Evolutionary conservation across 257 asterid genomes (phyloP).

Genomic region (Ajuga chamaepitys): DNA sequence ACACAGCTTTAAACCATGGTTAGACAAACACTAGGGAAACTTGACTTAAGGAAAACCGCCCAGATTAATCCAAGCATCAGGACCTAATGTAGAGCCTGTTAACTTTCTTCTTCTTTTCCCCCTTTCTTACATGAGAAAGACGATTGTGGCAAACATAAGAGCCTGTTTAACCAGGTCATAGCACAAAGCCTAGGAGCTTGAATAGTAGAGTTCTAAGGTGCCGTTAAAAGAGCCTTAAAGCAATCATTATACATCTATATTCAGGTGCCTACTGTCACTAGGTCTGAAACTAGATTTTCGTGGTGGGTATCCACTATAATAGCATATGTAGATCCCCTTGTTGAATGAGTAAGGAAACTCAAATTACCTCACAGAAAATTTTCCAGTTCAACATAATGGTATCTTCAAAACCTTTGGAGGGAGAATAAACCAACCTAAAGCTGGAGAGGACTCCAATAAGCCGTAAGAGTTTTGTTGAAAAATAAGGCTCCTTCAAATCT

Average conservation of each 20-base stretch:
- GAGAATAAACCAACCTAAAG: slow-evolving; percentile 54
- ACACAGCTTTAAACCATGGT: too few relatives aligned
- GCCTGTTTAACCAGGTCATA: not conserved
- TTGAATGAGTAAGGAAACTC: slow-evolving; percentile 3
- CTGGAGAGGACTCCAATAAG: slow-evolving; percentile 64
- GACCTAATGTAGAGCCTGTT: too few relatives aligned
- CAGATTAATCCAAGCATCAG: too few relatives aligned
- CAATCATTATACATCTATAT: not conserved
- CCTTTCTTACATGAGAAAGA: not conserved
- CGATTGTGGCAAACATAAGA: not conserved
- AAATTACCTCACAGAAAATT: not conserved
- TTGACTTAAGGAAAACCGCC: too few relatives aligned
- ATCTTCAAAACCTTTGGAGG: not conserved
- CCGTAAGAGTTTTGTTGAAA: slow-evolving; percentile 71
- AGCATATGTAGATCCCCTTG: not conserved
- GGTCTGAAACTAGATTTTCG: not conserved
- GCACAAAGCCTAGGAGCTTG: not conserved
- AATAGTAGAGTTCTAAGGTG: not conserved
- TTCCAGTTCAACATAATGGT: not conserved
- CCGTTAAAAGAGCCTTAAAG: not conserved
- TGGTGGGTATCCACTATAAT: slow-evolving; percentile 3
- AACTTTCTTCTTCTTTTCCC: too few relatives aligned
- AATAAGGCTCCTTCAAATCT: slow-evolving; percentile 67
- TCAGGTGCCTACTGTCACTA: not conserved
- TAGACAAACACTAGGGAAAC: too few relatives aligned